Conservation (phyloP, 257 asterid genomes). For the Penstemon barbatus region DNA sequence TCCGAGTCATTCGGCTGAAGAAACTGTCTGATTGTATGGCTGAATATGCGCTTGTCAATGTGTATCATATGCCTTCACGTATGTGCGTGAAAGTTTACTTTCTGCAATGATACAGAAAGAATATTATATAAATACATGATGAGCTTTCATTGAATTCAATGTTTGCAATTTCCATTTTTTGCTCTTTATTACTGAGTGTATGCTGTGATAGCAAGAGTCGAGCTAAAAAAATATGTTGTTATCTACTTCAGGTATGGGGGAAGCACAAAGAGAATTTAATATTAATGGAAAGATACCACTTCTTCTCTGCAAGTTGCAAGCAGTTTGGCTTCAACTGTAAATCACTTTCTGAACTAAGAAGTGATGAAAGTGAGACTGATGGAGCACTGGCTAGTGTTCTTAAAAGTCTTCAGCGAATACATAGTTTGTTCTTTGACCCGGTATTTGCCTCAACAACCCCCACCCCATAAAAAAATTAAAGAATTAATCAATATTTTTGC, state of each 20-base stretch:
- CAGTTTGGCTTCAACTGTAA: conserved; percentile 64
- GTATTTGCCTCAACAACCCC: conserved; percentile 37
- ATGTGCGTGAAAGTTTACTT: neutral
- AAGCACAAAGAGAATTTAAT: conserved; percentile 83
- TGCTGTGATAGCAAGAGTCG: neutral
- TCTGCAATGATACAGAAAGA: neutral
- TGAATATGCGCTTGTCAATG: neutral
- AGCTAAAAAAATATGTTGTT: neutral
- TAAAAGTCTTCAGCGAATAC: conserved; percentile 60
- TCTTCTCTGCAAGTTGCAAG: conserved; percentile 84
- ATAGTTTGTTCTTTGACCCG: conserved; percentile 53
- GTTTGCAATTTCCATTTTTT: conserved; percentile 7
- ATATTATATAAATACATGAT: neutral
- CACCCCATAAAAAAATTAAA: neutral
- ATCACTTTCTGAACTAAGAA: conserved; percentile 61
- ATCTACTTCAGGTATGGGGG: conserved; percentile 66
- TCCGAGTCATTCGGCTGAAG: neutral
- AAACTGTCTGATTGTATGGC: neutral
- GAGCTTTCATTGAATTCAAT: neutral
- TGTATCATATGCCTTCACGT: neutral
- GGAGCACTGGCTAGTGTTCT: conserved; percentile 84
- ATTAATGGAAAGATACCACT: conserved; percentile 86
- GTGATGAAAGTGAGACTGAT: conserved; percentile 82
- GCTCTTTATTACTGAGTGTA: neutral
- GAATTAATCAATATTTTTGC: neutral